Evolutionary conservation across 2,329 filamentous ascomycete genomes (phyloP).

Genomic region (Parascedosporium putredinis): DNA sequence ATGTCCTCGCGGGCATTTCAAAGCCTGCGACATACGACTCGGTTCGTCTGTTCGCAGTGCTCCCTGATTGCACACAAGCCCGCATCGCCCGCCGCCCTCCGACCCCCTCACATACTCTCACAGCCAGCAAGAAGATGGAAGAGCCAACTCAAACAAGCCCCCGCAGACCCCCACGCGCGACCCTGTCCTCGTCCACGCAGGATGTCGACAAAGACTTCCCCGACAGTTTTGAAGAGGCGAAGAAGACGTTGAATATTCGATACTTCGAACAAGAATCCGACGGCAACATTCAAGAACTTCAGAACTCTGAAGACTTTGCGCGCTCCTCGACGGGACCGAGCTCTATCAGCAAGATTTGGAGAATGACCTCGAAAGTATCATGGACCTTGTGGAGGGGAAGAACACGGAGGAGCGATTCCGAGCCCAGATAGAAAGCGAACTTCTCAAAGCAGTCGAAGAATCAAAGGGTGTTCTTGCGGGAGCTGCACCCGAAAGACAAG

Average conservation of each 20-base stretch:
- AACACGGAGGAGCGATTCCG: slow-evolving; percentile 1
- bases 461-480: slow-evolving; percentile 15
- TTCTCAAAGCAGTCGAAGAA: slow-evolving; percentile 11
- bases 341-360: slow-evolving; percentile 20
- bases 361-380: slow-evolving; percentile 10
- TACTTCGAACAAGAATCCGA: slow-evolving; percentile 33
- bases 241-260: slow-evolving; percentile 9
- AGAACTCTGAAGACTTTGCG: slow-evolving; percentile 28
- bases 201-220: neutral
- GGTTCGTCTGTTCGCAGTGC: slow-evolving; percentile 7
- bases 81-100: neutral
- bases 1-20: slow-evolving; percentile 10
- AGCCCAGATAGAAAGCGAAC: neutral
- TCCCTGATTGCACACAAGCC: slow-evolving; percentile 1
- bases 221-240: slow-evolving; percentile 4
- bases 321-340: slow-evolving; percentile 24
- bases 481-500: slow-evolving; percentile 16
- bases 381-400: slow-evolving; percentile 4
- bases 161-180: neutral
- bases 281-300: slow-evolving; percentile 27
- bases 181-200: neutral
- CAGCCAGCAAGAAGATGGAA: slow-evolving; percentile 4
- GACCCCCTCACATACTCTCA: neutral
- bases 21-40: slow-evolving; percentile 1
- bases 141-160: neutral